Evolutionary conservation across 495 filamentous ascomycete genomes (phyloP).

Genomic region (Chaetomium fimeti): DNA sequence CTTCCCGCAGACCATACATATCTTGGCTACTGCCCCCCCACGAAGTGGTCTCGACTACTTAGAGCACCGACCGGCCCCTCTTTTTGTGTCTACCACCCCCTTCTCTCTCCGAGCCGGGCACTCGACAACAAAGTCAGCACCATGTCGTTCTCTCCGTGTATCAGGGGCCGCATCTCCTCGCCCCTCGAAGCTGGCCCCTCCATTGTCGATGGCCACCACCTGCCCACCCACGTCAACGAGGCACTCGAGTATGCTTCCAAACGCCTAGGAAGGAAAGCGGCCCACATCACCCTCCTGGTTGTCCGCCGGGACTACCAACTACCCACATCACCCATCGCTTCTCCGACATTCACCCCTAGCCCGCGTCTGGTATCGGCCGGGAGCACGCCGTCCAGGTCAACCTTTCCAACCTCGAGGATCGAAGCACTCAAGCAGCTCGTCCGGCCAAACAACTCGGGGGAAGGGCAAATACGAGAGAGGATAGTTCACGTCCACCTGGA

Average conservation of each 20-base stretch:
- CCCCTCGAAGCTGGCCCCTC: slow-evolving; percentile 56
- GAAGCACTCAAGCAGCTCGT: slow-evolving; percentile 43
- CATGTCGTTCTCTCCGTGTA: slow-evolving; percentile 11
- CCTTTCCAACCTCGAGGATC: slow-evolving; percentile 37
- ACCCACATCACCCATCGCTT: slow-evolving; percentile 31
- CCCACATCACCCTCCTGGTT: slow-evolving; percentile 50
- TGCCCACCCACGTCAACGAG: slow-evolving; percentile 44
- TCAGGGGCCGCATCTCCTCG: slow-evolving; percentile 53
- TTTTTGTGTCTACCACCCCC: background rate
- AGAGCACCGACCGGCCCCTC: background rate
- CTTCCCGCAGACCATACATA: background rate
- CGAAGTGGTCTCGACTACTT: background rate
- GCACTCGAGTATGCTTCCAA: slow-evolving; percentile 54
- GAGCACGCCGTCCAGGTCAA: slow-evolving; percentile 30
- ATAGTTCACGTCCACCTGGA: slow-evolving; percentile 32
- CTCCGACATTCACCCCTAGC: slow-evolving; percentile 27
- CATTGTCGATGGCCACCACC: slow-evolving; percentile 48
- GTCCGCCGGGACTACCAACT: slow-evolving; percentile 52
- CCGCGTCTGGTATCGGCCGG: slow-evolving; percentile 34
- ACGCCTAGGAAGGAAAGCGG: slow-evolving; percentile 46
- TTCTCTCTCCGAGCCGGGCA: background rate
- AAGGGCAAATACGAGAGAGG: slow-evolving; percentile 29
- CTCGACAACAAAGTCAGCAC: background rate
- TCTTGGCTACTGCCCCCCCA: background rate
- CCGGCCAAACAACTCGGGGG: slow-evolving; percentile 30